These are phyloP conservation scores for Termitomyces sp. DNA, from an alignment of 768 basidiomycete species.

Conservation along the genomic window DNA sequence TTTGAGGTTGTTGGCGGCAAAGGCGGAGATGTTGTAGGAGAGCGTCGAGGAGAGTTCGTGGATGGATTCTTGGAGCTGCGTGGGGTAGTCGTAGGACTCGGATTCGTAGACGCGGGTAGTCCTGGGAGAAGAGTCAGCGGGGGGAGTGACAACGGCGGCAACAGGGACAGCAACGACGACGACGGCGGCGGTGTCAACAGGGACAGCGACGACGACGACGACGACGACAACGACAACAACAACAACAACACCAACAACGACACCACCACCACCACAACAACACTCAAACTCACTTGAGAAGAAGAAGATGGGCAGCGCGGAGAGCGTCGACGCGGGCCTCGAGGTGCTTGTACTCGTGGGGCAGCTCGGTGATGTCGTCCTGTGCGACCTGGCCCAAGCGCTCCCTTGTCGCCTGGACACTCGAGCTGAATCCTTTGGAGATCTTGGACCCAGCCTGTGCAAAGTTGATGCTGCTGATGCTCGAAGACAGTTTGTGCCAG, in stretches of 20 bases:
- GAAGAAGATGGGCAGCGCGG: slow-evolving; percentile 61
- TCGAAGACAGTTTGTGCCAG: slow-evolving; percentile 67
- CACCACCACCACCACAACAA: too few relatives aligned
- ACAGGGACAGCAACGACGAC: background rate
- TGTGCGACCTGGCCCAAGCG: slow-evolving; percentile 82
- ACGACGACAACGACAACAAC: too few relatives aligned
- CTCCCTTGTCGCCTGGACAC: slow-evolving; percentile 84
- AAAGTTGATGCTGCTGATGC: slow-evolving; percentile 60
- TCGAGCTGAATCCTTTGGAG: slow-evolving; percentile 74
- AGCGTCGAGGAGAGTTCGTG: slow-evolving; percentile 67
- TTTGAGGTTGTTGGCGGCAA: slow-evolving; percentile 84
- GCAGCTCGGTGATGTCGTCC: slow-evolving; percentile 93
- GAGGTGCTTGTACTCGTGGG: slow-evolving; percentile 93
- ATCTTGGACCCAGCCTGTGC: slow-evolving; percentile 71
- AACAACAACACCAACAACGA: too few relatives aligned
- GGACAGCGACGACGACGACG: too few relatives aligned
- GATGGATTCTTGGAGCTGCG: slow-evolving; percentile 80
- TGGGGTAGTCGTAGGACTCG: slow-evolving; percentile 88
- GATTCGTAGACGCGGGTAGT: slow-evolving; percentile 85
- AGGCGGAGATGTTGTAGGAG: slow-evolving; percentile 70
- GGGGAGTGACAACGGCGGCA: too few relatives aligned
- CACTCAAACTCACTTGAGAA: slow-evolving; percentile 81
- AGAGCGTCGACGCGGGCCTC: slow-evolving; percentile 94
- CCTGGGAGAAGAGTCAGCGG: slow-evolving; percentile 31
- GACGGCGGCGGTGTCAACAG: too few relatives aligned